Evolutionary conservation across 768 basidiomycete species (phyloP).

Genomic region (Inosperma sp.): DNA sequence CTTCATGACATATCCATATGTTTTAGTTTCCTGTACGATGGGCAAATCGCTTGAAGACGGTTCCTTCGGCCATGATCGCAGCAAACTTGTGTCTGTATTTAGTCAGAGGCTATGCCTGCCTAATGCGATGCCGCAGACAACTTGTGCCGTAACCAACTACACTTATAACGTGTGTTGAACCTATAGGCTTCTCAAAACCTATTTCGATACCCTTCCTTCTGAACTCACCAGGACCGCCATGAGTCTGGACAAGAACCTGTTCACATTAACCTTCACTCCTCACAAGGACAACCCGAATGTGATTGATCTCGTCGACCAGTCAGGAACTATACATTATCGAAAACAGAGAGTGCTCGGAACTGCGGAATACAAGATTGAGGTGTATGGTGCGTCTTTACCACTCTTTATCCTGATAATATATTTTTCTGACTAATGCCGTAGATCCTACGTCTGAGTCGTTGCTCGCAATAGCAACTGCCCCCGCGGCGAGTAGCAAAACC

Average conservation of each 20-base stretch:
- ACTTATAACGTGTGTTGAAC: neutral
- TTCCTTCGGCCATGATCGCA: neutral
- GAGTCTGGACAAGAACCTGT: slow-evolving; percentile 84
- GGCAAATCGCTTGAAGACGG: too few species aligned
- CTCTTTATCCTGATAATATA: neutral
- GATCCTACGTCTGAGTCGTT: slow-evolving; percentile 71
- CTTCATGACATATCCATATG: too few species aligned
- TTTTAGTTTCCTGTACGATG: too few species aligned
- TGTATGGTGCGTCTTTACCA: slow-evolving; percentile 51
- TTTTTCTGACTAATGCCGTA: slow-evolving; percentile 22
- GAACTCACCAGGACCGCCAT: slow-evolving; percentile 33
- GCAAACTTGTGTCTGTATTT: neutral
- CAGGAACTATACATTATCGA: slow-evolving; percentile 63
- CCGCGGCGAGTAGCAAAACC: slow-evolving; percentile 59
- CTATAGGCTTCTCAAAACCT: neutral
- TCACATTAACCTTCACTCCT: slow-evolving; percentile 66
- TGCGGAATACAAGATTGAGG: slow-evolving; percentile 55
- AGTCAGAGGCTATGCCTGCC: neutral
- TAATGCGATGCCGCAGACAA: slow-evolving; percentile 3
- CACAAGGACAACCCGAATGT: slow-evolving; percentile 55
- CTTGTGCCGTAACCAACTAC: neutral
- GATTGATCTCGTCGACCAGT: slow-evolving; percentile 65
- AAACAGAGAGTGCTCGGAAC: slow-evolving; percentile 55
- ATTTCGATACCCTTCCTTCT: slow-evolving; percentile 1
- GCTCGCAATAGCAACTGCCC: slow-evolving; percentile 64